Conservation (phyloP, 768 basidiomycete genomes). For the Neoboletus subvelutipes region DNA sequence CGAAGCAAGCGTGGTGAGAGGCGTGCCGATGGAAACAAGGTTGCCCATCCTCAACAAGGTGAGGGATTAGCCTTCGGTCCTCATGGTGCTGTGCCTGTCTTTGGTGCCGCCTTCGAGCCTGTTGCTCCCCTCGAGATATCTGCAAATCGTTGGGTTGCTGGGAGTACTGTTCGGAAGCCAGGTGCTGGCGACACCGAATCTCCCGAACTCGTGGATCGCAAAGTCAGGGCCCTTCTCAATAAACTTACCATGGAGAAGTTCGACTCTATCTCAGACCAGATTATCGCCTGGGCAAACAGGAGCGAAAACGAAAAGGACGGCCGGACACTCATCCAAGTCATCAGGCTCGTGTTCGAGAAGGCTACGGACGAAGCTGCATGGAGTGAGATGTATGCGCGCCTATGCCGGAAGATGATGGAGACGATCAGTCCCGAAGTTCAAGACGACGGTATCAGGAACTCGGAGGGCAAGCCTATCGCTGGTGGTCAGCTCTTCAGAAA, state of each 20-base stretch:
- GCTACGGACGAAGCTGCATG: conserved; percentile 94
- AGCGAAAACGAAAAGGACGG: conserved; percentile 91
- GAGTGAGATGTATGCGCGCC: conserved; percentile 96
- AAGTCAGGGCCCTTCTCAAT: conserved; percentile 90
- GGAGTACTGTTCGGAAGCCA: conserved; percentile 44
- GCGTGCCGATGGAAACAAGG: conserved; percentile 57
- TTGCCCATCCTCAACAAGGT: conserved; percentile 36
- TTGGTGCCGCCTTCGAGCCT: conserved; percentile 51
- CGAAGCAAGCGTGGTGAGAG: conserved; percentile 85
- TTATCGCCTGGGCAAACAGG: conserved; percentile 93
- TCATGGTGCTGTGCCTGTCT: conserved; percentile 29
- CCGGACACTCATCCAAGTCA: conserved; percentile 92
- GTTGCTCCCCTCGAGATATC: conserved; percentile 74
- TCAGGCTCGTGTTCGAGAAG: conserved; percentile 95
- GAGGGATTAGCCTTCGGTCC: conserved; percentile 37
- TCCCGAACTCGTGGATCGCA: conserved; percentile 86
- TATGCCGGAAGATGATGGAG: conserved; percentile 96
- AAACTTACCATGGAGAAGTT: conserved; percentile 97
- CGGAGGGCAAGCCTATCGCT: conserved; percentile 84
- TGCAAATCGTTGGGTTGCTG: conserved; percentile 81
- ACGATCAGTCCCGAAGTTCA: conserved; percentile 83
- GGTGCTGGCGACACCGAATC: conserved; percentile 54
- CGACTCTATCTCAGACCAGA: conserved; percentile 93
- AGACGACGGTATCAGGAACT: conserved; percentile 80
- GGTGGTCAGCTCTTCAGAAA: conserved; percentile 96